A percentile compares a stretch with the other conserved stretches of the same genome.
Conservation (phyloP, 129 eudicot species). For the Cynara cardunculus region DNA sequence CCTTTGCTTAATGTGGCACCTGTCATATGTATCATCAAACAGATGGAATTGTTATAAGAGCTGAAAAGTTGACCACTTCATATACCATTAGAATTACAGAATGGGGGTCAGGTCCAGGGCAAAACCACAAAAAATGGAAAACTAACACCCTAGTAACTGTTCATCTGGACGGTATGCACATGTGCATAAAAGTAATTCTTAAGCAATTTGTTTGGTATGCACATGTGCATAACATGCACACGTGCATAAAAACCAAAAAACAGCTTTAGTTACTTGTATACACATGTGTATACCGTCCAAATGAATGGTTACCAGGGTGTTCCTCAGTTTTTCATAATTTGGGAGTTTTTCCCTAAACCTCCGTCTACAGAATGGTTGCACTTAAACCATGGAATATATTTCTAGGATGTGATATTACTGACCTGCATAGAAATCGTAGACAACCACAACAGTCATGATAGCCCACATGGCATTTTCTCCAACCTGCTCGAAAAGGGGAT, state of each 20-base stretch:
- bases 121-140: too few relatives aligned
- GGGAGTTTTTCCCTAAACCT: too few relatives aligned
- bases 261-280: too few relatives aligned
- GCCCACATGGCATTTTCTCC: constrained; percentile 94
- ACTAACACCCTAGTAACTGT: too few relatives aligned
- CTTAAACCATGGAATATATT: neutral
- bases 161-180: too few relatives aligned
- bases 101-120: neutral
- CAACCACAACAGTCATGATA: constrained; percentile 85
- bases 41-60: neutral
- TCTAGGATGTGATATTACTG: neutral
- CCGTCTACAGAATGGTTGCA: neutral
- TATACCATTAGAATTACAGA: neutral
- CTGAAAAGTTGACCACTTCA: neutral
- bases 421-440: constrained; percentile 82
- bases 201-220: too few relatives aligned
- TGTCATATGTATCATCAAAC: constrained; percentile 25
- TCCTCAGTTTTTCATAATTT: too few relatives aligned
- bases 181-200: too few relatives aligned
- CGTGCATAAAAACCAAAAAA: too few relatives aligned
- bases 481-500: constrained; percentile 62
- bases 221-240: too few relatives aligned
- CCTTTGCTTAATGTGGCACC: constrained; percentile 92
- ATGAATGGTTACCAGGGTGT: too few relatives aligned
- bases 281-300: too few relatives aligned